A percentile compares a stretch with the other conserved stretches of the same genome.
These are phyloP conservation scores for Trichoderma simmonsii DNA, from an alignment of 2,329 filamentous ascomycete species.

Conservation along the genomic window DNA sequence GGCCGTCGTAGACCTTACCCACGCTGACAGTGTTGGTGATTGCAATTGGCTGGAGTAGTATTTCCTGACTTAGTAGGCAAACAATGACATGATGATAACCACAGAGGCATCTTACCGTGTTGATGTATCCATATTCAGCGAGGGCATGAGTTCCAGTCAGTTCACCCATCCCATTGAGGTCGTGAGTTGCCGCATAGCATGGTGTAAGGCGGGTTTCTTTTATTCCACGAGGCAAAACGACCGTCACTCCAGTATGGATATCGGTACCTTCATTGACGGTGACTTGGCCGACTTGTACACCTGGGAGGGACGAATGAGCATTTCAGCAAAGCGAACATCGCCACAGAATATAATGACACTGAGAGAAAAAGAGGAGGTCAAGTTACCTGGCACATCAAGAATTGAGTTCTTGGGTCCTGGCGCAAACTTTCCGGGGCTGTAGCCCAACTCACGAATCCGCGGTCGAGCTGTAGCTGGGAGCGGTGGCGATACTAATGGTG, in stretches of 20 bases:
- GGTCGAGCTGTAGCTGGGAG: neutral
- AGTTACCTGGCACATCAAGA: neutral
- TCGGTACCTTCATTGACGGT: neutral
- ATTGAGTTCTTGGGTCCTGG: neutral
- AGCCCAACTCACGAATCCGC: neutral
- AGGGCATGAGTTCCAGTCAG: neutral
- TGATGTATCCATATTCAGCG: neutral
- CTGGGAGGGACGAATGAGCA: neutral
- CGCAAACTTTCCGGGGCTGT: neutral
- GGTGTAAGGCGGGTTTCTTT: neutral
- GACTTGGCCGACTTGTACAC: neutral
- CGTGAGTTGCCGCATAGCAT: neutral
- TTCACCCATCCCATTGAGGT: neutral
- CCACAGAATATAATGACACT: neutral
- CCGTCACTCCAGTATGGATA: neutral
- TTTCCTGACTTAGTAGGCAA: neutral
- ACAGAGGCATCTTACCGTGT: neutral
- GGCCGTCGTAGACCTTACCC: neutral
- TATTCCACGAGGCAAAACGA: neutral
- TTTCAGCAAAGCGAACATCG: neutral
- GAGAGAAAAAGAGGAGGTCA: neutral
- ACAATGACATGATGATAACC: neutral
- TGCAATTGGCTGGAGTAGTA: neutral
- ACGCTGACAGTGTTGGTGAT: constrained; percentile 1
- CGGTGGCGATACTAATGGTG: neutral